Percentiles rank a stretch among this genome's conserved stretches.
These are phyloP conservation scores for cucumber (Cucumis sativus) DNA, from an alignment of 306 rosid genomes.

Conservation along the genomic window Cucumber_9930_V3 NC_026658.2:13476501-13477000, in stretches of 20 bases:
- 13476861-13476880: not conserved
- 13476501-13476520: not conserved
- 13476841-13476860: not conserved
- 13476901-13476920: too few relatives aligned
- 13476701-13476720: slow-evolving; percentile 98
- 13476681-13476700: slow-evolving; percentile 97
- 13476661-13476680: slow-evolving; percentile 97
- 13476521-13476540: not conserved
- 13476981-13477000: not conserved
- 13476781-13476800: not conserved
- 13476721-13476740: slow-evolving; percentile 91
- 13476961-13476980: not conserved
- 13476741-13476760: slow-evolving; percentile 60
- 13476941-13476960: not conserved
- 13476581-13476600: slow-evolving; percentile 97
- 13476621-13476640: slow-evolving; percentile 99
- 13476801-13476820: not conserved
- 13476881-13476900: too few relatives aligned
- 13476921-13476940: not conserved
- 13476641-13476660: slow-evolving; percentile 99
- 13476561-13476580: slow-evolving; percentile 93
- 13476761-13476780: slow-evolving; percentile 10
- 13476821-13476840: not conserved
- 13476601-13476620: slow-evolving; percentile 94
- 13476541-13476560: slow-evolving; percentile 40